A percentile compares a stretch with the other conserved stretches of the same genome.
Evolutionary conservation across 352 stramenopile species (phyloP).

Genomic region (Thalassiosira oceanica): DNA sequence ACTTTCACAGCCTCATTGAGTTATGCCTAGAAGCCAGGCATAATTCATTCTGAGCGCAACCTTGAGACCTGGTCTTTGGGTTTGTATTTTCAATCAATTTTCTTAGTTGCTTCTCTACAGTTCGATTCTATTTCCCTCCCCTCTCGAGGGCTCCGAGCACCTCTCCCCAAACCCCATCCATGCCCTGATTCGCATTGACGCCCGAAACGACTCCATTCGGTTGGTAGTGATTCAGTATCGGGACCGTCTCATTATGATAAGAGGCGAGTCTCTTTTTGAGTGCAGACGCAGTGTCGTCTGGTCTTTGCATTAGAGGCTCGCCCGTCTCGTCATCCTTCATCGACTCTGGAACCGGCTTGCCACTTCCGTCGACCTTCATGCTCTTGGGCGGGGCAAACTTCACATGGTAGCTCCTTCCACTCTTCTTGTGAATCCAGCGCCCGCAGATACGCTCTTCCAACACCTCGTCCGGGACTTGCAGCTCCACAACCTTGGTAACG

Average conservation of each 20-base stretch:
- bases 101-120: too few species aligned
- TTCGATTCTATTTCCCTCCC: slow-evolving; percentile 2
- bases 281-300: slow-evolving; percentile 94
- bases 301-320: slow-evolving; percentile 94
- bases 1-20: too few species aligned
- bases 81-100: too few species aligned
- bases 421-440: slow-evolving; percentile 93
- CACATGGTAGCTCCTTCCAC: slow-evolving; percentile 94
- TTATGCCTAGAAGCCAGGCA: too few species aligned
- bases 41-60: too few species aligned
- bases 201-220: slow-evolving; percentile 74
- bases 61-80: too few species aligned
- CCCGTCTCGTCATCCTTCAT: slow-evolving; percentile 92
- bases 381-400: slow-evolving; percentile 95
- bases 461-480: slow-evolving; percentile 93
- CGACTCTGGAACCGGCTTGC: slow-evolving; percentile 69
- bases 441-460: slow-evolving; percentile 96
- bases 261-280: slow-evolving; percentile 88
- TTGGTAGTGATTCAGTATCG: slow-evolving; percentile 90
- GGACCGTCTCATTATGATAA: slow-evolving; percentile 96
- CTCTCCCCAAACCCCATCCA: slow-evolving; percentile 79
- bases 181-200: slow-evolving; percentile 88
- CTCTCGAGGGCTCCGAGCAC: slow-evolving; percentile 65
- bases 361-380: slow-evolving; percentile 74
- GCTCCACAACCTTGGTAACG: slow-evolving; percentile 89